Evolutionary conservation across 768 basidiomycete species (phyloP).

Genomic region (Fibroporia radiculosa): DNA sequence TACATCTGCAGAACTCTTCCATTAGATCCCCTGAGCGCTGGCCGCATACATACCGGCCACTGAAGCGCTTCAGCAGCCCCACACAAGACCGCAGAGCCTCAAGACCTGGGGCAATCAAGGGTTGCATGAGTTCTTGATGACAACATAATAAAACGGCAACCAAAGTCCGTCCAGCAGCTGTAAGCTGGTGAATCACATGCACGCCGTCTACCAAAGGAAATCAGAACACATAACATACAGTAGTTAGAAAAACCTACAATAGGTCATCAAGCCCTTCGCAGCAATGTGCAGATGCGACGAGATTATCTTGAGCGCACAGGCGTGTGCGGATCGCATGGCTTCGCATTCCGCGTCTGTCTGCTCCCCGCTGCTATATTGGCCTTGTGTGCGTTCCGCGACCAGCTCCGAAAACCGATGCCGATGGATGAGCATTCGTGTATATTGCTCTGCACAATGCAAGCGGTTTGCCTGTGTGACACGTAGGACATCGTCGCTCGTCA

Average conservation of each 20-base stretch:
- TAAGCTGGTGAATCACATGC: conserved; percentile 92
- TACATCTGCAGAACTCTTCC: conserved; percentile 91
- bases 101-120: conserved; percentile 72
- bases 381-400: conserved; percentile 58
- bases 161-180: conserved; percentile 87
- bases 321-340: conserved; percentile 69
- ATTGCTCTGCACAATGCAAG: conserved; percentile 82
- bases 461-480: conserved; percentile 85
- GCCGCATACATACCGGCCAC: conserved; percentile 87
- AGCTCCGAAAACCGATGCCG: conserved; percentile 78
- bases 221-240: not conserved
- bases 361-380: conserved; percentile 38
- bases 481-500: conserved; percentile 80
- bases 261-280: conserved; percentile 87
- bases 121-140: conserved; percentile 69
- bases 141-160: conserved; percentile 85
- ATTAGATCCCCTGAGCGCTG: conserved; percentile 86
- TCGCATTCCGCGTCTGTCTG: conserved; percentile 66
- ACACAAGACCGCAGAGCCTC: conserved; percentile 86
- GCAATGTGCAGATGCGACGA: conserved; percentile 79
- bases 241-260: conserved; percentile 52
- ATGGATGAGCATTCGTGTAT: conserved; percentile 81
- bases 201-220: conserved; percentile 61
- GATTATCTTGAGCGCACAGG: conserved; percentile 75
- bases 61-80: conserved; percentile 80